Base-by-base conservation (phyloP, 306 rosid genomes). In the Castanea sativa region DNA sequence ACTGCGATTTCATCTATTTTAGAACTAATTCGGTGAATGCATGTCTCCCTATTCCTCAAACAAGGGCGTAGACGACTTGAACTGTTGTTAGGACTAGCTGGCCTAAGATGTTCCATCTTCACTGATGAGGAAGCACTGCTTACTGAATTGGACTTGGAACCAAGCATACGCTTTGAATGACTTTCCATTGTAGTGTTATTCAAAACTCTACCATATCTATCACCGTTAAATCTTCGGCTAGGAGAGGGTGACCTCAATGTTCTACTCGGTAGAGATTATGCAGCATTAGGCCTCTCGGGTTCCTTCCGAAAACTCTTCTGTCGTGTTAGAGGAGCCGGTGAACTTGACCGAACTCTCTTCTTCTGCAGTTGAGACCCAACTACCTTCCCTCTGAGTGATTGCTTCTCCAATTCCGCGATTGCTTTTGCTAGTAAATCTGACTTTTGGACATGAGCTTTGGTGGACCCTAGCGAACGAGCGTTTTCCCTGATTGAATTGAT, bases 231-330 rank as follows among this genome's bases (percentile, higher is more conserved):
- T 71, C 90, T 83, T 6, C 92, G 78, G 80, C 89, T 88, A 4
- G 96, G 95, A 27, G 98, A 88, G 0, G 94, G 94, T 41, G 98
- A 93, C 71, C 76, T 78, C 38, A 82, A 55, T 4, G 63, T 71
- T 78, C 87, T 83, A 45, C 74, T 76, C 27, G 80, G 80, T 20
- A 75, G 33, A 29, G 84, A 74, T 55, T 83, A 41, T 18, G 78
- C 29, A 30, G 78, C 69, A n/a, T 21, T 75, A 20, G 76, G 81
- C 65, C 41, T 75, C 73, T 89, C 84, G 1, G 70, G 43, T 19
- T 92, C 94, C 80, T 76, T 88, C 80, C 92, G 83, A 35, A 93
- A 88, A 75, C 94, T 91, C 96, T 91, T 95, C 76, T 95, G 94
- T 11, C 99, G 78, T 0, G 88, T 41, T 4, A 89, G 83, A 6